Conservation (phyloP, 306 rosid genomes). For the Cicer bijugum region DNA sequence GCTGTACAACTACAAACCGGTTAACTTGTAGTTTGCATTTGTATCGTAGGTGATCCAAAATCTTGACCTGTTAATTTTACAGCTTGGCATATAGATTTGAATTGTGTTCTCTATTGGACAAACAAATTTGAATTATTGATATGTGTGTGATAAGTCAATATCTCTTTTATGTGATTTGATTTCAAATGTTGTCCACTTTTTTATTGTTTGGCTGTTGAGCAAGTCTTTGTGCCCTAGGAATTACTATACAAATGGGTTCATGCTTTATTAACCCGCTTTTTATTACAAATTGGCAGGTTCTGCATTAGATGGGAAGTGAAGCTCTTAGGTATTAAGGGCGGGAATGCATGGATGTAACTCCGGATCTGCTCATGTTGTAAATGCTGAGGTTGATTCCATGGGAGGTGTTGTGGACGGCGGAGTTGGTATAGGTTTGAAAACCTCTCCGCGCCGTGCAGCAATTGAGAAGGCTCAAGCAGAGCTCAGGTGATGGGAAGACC, state of each 20-base stretch:
- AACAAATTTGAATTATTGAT: slow-evolving; percentile 13
- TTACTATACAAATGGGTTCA: slow-evolving; percentile 27
- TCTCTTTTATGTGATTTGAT: slow-evolving; percentile 6
- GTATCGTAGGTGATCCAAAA: slow-evolving; percentile 8
- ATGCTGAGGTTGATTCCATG: slow-evolving; percentile 99
- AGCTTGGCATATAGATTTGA: neutral
- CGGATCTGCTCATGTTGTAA: slow-evolving; percentile 85
- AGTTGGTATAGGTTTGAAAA: slow-evolving; percentile 88
- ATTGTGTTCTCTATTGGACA: neutral
- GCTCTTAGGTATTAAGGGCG: slow-evolving; percentile 55
- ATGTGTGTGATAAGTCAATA: neutral
- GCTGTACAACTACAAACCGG: neutral
- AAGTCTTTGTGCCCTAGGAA: slow-evolving; percentile 23
- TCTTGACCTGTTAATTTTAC: slow-evolving; percentile 5
- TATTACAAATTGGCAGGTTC: slow-evolving; percentile 45
- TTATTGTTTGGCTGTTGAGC: slow-evolving; percentile 10
- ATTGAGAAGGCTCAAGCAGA: slow-evolving; percentile 94
- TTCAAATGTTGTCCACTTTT: slow-evolving; percentile 29
- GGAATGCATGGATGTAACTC: slow-evolving; percentile 93
- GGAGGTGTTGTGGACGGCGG: slow-evolving; percentile 99
- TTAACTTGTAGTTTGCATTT: slow-evolving; percentile 12
- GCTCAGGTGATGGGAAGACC: slow-evolving; percentile 72
- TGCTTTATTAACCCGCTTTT: slow-evolving; percentile 15
- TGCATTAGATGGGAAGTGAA: slow-evolving; percentile 62
- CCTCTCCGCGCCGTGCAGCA: slow-evolving; percentile 93